These are phyloP conservation scores for Hypoxylon sp. DNA, from an alignment of 2,329 filamentous ascomycete species.

Conservation along the genomic window DNA sequence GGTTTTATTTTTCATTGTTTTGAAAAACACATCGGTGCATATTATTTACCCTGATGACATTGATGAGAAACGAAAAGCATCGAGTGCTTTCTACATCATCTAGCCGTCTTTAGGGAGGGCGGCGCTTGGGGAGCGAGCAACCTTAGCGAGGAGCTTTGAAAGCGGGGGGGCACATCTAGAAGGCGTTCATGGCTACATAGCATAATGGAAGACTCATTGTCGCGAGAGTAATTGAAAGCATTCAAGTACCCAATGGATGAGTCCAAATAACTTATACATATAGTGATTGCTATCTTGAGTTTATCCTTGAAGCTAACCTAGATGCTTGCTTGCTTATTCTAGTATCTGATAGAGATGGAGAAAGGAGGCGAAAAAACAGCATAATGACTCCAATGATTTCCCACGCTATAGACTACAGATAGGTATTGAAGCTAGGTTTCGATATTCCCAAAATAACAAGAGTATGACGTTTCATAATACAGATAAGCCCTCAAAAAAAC, in stretches of 20 bases:
- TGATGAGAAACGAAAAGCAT: conserved; percentile 10
- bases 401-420: conserved; percentile 22
- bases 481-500: conserved; percentile 12
- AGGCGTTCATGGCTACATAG: conserved; percentile 29
- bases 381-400: conserved; percentile 7
- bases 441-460: conserved; percentile 3
- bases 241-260: too few relatives aligned
- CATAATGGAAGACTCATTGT: conserved; percentile 22
- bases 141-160: conserved; percentile 14
- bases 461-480: conserved; percentile 23
- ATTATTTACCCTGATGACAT: not conserved
- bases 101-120: not conserved
- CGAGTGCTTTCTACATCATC: conserved; percentile 3
- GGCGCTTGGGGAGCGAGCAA: conserved; percentile 14
- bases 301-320: conserved; percentile 22
- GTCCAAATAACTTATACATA: too few relatives aligned
- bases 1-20: not conserved
- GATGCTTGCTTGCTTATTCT: conserved; percentile 10
- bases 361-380: conserved; percentile 3
- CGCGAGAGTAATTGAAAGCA: too few relatives aligned
- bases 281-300: conserved; percentile 21
- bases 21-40: conserved; percentile 7
- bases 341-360: conserved; percentile 2
- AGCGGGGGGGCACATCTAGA: conserved; percentile 23
- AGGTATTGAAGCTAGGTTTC: conserved; percentile 15